Base-by-base conservation (phyloP, 225 moss, liverwort and hornwort genomes). In the Polytrichum commune region DNA sequence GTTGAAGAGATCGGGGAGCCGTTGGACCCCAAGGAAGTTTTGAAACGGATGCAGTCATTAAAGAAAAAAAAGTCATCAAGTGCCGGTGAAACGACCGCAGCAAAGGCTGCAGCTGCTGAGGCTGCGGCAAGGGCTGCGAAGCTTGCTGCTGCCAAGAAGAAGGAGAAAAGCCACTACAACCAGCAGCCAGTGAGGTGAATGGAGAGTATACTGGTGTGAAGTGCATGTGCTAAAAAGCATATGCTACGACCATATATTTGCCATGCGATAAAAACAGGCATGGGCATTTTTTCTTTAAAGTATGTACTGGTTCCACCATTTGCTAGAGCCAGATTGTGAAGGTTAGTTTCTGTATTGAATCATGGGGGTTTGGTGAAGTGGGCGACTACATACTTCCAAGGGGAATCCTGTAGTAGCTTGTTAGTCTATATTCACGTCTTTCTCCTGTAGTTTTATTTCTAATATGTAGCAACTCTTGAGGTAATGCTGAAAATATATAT, bases 81-180 rank as follows among this genome's bases (percentile, higher is more conserved):
- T 65, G 83, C 79, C 26, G 76, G 81, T 65, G 89, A 89, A 77
- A 79, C 85, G 18, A 80, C 85, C 7, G 88, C 89, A 53, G 80
- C 86, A 9, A 98, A 98, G 77, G 95, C 98, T 71, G 98, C 95
- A 25, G 88, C 88, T 16, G 85, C 91, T 55, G 98, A 98, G 81
- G 95, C 95, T 75, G 85, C 95, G 29, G 95, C 95, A 66, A 91
- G 98, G 88, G 95, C 92, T 74, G 86, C 91, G 9, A 98, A 91
- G 75, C 93, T 98, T 56, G 95, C 98, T 5, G 93, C 95, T 38
- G 89, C 89, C 5, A 89, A 89, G 56, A 89, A 89, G 79, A 89
- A 86, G 67, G 89, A 89, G 74, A 89, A 86, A 58, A 83, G 75
- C 54, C 89, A 89, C 66, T 89, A 89, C 60, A 89, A 89, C 66